Conservation (phyloP, 345 rosid genomes). For the Eutrema japonicum region DNA sequence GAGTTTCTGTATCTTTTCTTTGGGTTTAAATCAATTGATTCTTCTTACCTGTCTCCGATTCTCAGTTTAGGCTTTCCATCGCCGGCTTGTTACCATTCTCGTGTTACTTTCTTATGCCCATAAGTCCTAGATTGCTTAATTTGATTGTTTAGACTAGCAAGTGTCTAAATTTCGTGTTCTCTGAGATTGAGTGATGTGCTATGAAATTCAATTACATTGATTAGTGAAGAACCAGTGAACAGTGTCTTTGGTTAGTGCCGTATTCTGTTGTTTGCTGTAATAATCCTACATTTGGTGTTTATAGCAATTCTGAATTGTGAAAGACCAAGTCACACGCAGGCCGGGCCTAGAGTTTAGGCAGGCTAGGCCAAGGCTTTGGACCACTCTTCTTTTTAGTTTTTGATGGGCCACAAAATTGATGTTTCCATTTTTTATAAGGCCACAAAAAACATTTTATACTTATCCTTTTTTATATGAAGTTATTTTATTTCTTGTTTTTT, state of each 20-base stretch:
- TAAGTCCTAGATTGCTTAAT: background rate
- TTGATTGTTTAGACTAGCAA: background rate
- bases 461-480: too few species aligned
- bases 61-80: background rate
- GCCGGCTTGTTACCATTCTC: background rate
- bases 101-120: background rate
- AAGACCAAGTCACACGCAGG: background rate
- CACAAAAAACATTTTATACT: too few species aligned
- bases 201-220: background rate
- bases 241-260: background rate
- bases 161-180: background rate
- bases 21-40: too few species aligned
- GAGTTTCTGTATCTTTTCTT: conserved; percentile 1
- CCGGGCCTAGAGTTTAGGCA: too few species aligned
- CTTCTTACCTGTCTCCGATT: background rate
- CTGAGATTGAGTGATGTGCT: background rate
- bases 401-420: too few species aligned
- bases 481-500: too few species aligned
- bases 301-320: background rate
- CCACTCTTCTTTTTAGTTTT: too few species aligned
- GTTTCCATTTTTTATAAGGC: too few species aligned
- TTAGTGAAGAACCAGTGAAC: background rate
- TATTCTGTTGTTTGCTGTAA: background rate
- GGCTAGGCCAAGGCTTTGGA: too few species aligned
- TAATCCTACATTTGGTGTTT: background rate